Base-by-base conservation (phyloP, 331 rosid genomes). In the Telfairia occidentalis region DNA sequence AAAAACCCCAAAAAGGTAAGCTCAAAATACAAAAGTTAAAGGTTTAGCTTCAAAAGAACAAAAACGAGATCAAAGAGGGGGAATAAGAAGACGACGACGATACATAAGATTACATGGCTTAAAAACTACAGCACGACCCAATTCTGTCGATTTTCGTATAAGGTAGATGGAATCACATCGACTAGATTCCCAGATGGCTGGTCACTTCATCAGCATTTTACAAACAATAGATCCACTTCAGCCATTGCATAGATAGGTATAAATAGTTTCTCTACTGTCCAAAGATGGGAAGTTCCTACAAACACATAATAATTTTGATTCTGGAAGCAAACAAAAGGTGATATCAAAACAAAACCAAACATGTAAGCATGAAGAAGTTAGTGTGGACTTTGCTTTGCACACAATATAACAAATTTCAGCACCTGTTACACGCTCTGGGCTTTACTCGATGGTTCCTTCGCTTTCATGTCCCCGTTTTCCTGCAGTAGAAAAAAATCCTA, bases 391-490 rank as follows among this genome's bases (percentile, higher is more conserved):
- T 9, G 29, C 1, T 60, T 30, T 15, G 24, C 49, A 64, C 71
- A 32, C n/a, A 23, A 21, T 10, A 24, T 40, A 7, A 9, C 16
- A 28, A 46, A 45, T 7, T 16, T 26, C 9, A 18, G 76, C 60
- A 71, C 76, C 76, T 78, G 67, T 86, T 81, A 92, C 66, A 89
- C 96, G 78, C 82, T 89, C 82, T 90, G 97, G 78, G 85, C 86
- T 89, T 95, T 95, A 91, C 88, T 85, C 30, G 97, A 85, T 12
- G 83, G 55, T 49, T 87, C 97, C 83, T 86, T 90, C 66, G 84
- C 85, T 83, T 86, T 92, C 7, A 53, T 38, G 50, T 81, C 97
- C 57, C 87, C 96, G 72, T 85, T 92, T 76, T 84, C 97, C 99
- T 95, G 88, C 84, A 79, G 54, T 32, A 37, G 26, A 12, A 50